Conservation (phyloP, 2,329 filamentous ascomycete genomes). For the Ceratocystis huliohia region DNA sequence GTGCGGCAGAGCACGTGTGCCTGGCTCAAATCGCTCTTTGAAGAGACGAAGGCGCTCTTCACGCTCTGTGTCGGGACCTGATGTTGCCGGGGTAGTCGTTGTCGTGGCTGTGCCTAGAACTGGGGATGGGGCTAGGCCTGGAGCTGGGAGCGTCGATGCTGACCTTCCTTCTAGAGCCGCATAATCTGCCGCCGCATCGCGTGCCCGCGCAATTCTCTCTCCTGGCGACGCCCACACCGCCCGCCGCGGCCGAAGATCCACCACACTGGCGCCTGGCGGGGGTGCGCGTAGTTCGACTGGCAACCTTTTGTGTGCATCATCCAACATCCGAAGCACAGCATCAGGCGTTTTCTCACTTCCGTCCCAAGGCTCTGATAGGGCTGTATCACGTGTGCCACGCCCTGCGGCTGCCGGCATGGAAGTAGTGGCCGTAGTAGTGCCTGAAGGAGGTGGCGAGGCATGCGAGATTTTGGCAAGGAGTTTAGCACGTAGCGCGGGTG, state of each 20-base stretch:
- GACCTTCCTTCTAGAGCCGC: constrained; percentile 24
- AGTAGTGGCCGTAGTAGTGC: neutral
- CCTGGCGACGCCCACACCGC: constrained; percentile 32
- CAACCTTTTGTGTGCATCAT: constrained; percentile 63
- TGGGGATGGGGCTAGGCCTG: constrained; percentile 31
- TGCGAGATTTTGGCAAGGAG: constrained; percentile 45
- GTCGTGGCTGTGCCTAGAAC: constrained; percentile 28
- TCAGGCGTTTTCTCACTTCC: constrained; percentile 65
- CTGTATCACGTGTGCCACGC: constrained; percentile 54
- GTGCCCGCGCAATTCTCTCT: constrained; percentile 40
- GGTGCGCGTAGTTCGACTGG: constrained; percentile 34
- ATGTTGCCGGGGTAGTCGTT: constrained; percentile 25
- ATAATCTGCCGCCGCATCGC: constrained; percentile 45
- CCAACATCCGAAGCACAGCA: constrained; percentile 69
- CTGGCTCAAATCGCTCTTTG: constrained; percentile 66
- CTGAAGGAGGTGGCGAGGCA: constrained; percentile 27
- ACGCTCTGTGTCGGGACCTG: constrained; percentile 56
- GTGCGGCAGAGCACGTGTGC: constrained; percentile 59
- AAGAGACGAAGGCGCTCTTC: constrained; percentile 61
- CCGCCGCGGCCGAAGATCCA: constrained; percentile 41
- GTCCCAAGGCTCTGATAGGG: constrained; percentile 59
- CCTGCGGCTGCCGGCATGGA: constrained; percentile 45
- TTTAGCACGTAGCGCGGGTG: constrained; percentile 47
- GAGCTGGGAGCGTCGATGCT: constrained; percentile 23
- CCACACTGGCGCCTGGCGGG: constrained; percentile 25